These are phyloP conservation scores for Calonectria pteridis DNA, from an alignment of 2,329 filamentous ascomycete species.

Conservation along the genomic window DNA sequence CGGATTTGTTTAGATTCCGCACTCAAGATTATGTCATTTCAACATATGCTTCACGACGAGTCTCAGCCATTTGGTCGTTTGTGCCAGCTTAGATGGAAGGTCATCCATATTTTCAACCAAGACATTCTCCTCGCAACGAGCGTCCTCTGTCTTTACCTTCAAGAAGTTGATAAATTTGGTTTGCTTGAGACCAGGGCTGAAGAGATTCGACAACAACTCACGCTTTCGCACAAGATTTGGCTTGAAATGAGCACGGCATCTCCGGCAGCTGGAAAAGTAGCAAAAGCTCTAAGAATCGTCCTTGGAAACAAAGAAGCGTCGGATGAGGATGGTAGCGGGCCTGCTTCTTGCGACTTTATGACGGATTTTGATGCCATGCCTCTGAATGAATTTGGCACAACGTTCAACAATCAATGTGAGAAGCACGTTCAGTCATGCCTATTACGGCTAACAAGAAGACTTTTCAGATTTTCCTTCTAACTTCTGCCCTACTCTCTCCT, in stretches of 20 bases:
- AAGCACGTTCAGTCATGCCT: constrained; percentile 9
- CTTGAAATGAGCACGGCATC: constrained; percentile 27
- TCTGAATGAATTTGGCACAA: constrained; percentile 18
- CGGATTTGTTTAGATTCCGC: constrained; percentile 29
- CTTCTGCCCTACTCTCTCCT: constrained; percentile 28
- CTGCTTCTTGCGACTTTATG: constrained; percentile 21
- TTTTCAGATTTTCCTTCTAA: constrained; percentile 25
- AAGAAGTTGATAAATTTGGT: constrained; percentile 31
- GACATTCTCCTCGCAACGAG: constrained; percentile 31
- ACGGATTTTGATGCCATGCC: constrained; percentile 23
- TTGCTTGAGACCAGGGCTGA: constrained; percentile 20
- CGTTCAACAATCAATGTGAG: constrained; percentile 33
- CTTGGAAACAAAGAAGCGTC: constrained; percentile 26
- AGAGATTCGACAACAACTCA: constrained; percentile 26
- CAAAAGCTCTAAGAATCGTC: constrained; percentile 29
- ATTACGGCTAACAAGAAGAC: constrained; percentile 25
- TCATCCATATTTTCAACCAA: constrained; percentile 29
- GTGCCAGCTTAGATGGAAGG: constrained; percentile 27
- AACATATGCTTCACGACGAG: constrained; percentile 31
- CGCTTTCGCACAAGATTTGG: constrained; percentile 30
- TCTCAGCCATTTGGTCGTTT: constrained; percentile 33
- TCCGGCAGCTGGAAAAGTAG: constrained; percentile 31
- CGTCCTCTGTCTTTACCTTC: constrained; percentile 30
- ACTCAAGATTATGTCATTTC: constrained; percentile 29
- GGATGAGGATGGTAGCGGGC: constrained; percentile 4